Evolutionary conservation across 2,329 filamentous ascomycete species (phyloP), one percentile per base, ranked within the genome.

Genomic region (Monosporascus sp.): DNA sequence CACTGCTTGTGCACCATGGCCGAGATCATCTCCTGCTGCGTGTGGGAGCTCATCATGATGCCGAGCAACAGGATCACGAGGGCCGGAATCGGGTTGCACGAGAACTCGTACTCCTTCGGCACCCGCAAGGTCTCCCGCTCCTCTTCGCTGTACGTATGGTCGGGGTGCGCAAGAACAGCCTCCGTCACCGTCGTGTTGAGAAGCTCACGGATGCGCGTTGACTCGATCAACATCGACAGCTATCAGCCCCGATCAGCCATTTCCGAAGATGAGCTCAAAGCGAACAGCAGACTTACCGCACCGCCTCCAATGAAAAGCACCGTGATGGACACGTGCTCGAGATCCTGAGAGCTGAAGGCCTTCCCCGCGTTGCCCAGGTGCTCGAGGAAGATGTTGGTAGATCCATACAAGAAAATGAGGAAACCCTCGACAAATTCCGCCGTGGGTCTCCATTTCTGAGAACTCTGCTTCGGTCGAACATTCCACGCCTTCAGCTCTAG

Each of bases 1-100:
- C 93, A 97, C 70, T 97, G 92, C 66, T 86, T 86, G 73, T 97
- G 93, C 48, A 97, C 82, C 89, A 94, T 96, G 60, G 85, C 89
- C 9, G 90, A 93, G 47, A 91, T 80, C 86, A 90, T 90, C 54
- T 84, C 89, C 27, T 77, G 69, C 68, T 96, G 92, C 54, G 93
- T 89, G 70, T 97, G 93, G 25, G 89, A 90, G 65, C 88, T 88
- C 93, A 97, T 97, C 89, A 96, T 94, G 67, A 92, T 82, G 36
- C 94, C 94, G 1, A 97, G 77, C 1, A 97, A 76, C 53, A 97
- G 76, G 60, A 97, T 93, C 48, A 96, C 82, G 4, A 97, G 77
- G 1, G 86, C 89, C 0, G 93, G 94, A 61, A 97, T 82, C 0
- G 92, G 93, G 68, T 97, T 97, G 67, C 94, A 78, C 1, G 92